These are phyloP conservation scores for Backusella sp. DNA, from an alignment of 192 early-diverging fungal species.

Conservation along the genomic window DNA sequence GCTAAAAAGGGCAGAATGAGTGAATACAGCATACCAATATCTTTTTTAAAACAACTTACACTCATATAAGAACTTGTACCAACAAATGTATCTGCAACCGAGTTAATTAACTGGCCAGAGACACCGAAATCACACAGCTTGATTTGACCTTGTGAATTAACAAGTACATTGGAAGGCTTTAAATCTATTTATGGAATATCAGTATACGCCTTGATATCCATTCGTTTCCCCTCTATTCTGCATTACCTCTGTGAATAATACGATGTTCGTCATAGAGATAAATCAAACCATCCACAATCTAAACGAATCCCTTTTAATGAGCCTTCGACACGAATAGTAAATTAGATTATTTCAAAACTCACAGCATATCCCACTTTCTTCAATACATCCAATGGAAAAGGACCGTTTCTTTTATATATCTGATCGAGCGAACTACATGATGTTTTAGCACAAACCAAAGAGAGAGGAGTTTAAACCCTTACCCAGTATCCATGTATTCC, in stretches of 20 bases:
- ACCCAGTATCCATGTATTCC: constrained; percentile 93
- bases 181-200: constrained; percentile 50
- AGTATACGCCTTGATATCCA: background rate
- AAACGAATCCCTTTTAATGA: background rate
- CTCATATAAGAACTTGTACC: constrained; percentile 85
- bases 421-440: constrained; percentile 71
- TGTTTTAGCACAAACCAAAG: background rate
- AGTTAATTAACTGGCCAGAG: constrained; percentile 82
- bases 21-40: background rate
- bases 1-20: constrained; percentile 32
- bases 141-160: constrained; percentile 77
- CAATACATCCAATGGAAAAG: constrained; percentile 80
- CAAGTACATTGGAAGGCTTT: constrained; percentile 85
- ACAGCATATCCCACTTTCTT: constrained; percentile 81
- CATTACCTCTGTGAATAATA: constrained; percentile 88
- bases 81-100: constrained; percentile 84
- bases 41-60: constrained; percentile 38
- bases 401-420: constrained; percentile 86
- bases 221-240: background rate
- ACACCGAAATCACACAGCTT: constrained; percentile 93
- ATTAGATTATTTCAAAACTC: background rate
- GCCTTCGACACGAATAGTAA: background rate
- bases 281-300: constrained; percentile 68
- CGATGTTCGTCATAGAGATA: constrained; percentile 87
- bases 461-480: constrained; percentile 9